Conservation (phyloP, 2,329 filamentous ascomycete species). For the Exophiala phaeomuriformis region DNA sequence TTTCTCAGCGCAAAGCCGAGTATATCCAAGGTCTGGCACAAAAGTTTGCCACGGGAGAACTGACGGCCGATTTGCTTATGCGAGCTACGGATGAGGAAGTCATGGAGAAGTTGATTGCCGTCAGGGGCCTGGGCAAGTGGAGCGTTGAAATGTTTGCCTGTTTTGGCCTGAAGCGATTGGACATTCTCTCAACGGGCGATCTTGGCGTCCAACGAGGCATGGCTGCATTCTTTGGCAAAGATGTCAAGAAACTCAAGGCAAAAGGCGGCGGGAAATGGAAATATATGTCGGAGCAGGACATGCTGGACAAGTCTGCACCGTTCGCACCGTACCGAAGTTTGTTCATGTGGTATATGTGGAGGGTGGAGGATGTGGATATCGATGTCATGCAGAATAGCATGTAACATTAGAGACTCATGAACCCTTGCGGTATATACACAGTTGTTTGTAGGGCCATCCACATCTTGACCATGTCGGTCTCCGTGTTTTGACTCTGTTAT, state of each 20-base stretch:
- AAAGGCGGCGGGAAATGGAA: constrained; percentile 87
- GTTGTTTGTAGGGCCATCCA: not conserved
- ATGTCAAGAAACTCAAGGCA: constrained; percentile 74
- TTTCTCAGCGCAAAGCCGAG: constrained; percentile 92
- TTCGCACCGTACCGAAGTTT: constrained; percentile 84
- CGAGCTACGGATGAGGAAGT: constrained; percentile 79
- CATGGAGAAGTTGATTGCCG: constrained; percentile 70
- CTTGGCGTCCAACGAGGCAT: constrained; percentile 90
- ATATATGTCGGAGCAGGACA: constrained; percentile 92
- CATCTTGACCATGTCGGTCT: not conserved
- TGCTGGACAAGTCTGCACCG: constrained; percentile 70
- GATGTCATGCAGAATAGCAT: constrained; percentile 17
- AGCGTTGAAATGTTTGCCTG: constrained; percentile 97
- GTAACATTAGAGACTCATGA: constrained; percentile 3
- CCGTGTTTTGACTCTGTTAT: not conserved
- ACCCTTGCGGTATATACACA: constrained; percentile 5
- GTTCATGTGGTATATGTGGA: constrained; percentile 99
- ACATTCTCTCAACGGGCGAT: constrained; percentile 89
- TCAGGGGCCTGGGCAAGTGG: constrained; percentile 82
- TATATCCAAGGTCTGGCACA: constrained; percentile 81
- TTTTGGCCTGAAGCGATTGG: constrained; percentile 88
- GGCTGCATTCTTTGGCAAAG: constrained; percentile 75
- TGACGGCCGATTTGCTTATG: constrained; percentile 68
- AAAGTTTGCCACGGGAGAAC: constrained; percentile 68
- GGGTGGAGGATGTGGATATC: constrained; percentile 66